Base-by-base conservation (phyloP, 805 yeast genomes). In the Starmerella powellii region DNA sequence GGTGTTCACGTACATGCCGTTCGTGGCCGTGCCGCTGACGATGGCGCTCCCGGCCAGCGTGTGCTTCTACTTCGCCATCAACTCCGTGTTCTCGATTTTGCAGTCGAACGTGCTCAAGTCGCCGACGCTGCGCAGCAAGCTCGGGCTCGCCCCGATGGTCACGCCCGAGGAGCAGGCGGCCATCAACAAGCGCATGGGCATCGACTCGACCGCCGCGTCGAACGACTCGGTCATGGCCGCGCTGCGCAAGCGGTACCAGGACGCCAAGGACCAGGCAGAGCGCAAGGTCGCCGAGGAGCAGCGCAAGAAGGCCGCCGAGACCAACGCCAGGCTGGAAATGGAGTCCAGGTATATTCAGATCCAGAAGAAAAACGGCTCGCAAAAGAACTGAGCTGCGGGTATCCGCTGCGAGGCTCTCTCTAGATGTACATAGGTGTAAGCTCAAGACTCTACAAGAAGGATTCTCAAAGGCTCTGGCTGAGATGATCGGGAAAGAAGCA, bases 1-100 rank as follows among this genome's bases (percentile, higher is more conserved):
- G 54, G 60, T 80, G 18, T 72, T 88, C 66, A 74, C 79, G 31
- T 67, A 72, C 33, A 61, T 85, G 54, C 97, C 97, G 13, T 69
- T 86, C 50, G 64, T 79, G 24, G 85, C 95, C 3, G 78, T 88
- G 47, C 76, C 87, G n/a, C 75, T 88, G 52, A 88, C 96, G 3
- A 82, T 81, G 80, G 72, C 78, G 40, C 71, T 88, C 56, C 79
- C 94, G 2, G 74, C 94, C 2, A 94, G 82, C 30, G 85, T 86
- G 28, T 78, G 87, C 49, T 67, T 85, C 38, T 91, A 87, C 59
- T 84, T 88, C 61, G 78, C 88, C 5, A 76, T 81, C 29, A 85
- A 86, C 58, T 83, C 94, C 44, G 50, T 76, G 12, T 74, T 74
- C 53, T 81, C 95, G 1, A 72, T 82, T 38, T 36, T 73, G 16